Base-by-base conservation (phyloP, 164 flowering plant genomes). In the Stephania japonica region DNA sequence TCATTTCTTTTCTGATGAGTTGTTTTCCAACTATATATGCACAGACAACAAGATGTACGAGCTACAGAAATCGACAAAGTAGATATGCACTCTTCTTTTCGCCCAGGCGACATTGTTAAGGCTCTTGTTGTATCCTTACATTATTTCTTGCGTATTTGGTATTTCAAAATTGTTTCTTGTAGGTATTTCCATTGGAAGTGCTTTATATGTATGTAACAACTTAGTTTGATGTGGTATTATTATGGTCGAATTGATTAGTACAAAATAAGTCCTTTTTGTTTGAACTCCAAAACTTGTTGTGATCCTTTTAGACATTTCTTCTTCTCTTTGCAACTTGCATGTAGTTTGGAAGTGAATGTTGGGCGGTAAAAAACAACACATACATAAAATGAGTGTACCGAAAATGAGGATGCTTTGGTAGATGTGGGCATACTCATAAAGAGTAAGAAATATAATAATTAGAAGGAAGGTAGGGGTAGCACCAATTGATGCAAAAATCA, bases 51-150 rank as follows among this genome's bases (percentile, higher is more conserved):
- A 83, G 99, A 93, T 87, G 99, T 95, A 69, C 86, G 98, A 81
- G 98, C 97, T 43, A 93, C 97, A 14, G 99, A 95, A 83, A 95
- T 95, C 69, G 99, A 95, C 82, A 93, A 93, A 84, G 99, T 95
- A 56, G 97, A 95, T 70, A 93, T 95, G 99, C 93, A 95, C 78
- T 77, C 85, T 66, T 91, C 93, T 70, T 95, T 91, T 75, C 91
- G 85, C 47, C 89, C 98, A 65, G 99, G 99, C 74, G 98, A 95
- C 79, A 90, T 89, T 72, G 91, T 93, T 67, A 86, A 83, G 82
- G 98, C 99, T 75, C 67, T 85, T 44, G 98, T 95, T 73, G 99
- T 95, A 93, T 89, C 93, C 89, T 90, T 83, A 18, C 23, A 56
- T 9, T 56, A 56, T 56, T 56, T 56, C 18, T 14, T 56, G n/a